Conservation (phyloP, 208 protist genomes). For the Leishmania aethiopica region DNA sequence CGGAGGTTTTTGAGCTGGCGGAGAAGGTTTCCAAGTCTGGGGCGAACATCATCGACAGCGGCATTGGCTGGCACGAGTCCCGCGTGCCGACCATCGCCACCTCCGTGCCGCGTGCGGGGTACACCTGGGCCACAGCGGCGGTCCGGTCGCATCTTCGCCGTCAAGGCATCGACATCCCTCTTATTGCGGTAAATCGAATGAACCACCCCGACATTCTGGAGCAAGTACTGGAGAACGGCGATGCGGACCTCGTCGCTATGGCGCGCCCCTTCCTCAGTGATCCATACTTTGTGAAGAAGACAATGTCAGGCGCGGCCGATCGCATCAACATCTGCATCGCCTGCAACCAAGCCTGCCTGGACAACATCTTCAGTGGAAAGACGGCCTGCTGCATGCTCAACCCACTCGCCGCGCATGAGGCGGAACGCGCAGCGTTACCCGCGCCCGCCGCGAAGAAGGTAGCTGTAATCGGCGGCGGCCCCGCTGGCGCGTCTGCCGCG, state of each 20-base stretch:
- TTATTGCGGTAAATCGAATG: constrained; percentile 93
- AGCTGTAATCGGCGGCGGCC: constrained; percentile 92
- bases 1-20: constrained; percentile 81
- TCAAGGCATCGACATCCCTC: constrained; percentile 59
- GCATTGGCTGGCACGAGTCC: constrained; percentile 95
- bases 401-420: constrained; percentile 86
- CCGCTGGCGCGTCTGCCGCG: constrained; percentile 87
- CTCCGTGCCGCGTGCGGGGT: constrained; percentile 87
- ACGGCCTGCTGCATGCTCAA: constrained; percentile 93
- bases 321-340: constrained; percentile 94
- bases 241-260: constrained; percentile 93
- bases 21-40: constrained; percentile 72
- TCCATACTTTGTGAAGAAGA: constrained; percentile 90
- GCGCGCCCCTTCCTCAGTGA: constrained; percentile 92
- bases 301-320: constrained; percentile 43
- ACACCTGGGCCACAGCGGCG: constrained; percentile 73
- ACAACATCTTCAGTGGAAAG: constrained; percentile 89
- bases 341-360: constrained; percentile 95
- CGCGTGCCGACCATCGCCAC: constrained; percentile 93
- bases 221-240: constrained; percentile 67
- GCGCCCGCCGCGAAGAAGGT: constrained; percentile 58
- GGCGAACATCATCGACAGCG: constrained; percentile 93
- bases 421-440: constrained; percentile 66
- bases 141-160: constrained; percentile 52
- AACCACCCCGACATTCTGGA: constrained; percentile 89